phyloP scores from a whole-genome alignment of 495 filamentous ascomycete genomes.

The Aspergillus indologenus region DNA sequence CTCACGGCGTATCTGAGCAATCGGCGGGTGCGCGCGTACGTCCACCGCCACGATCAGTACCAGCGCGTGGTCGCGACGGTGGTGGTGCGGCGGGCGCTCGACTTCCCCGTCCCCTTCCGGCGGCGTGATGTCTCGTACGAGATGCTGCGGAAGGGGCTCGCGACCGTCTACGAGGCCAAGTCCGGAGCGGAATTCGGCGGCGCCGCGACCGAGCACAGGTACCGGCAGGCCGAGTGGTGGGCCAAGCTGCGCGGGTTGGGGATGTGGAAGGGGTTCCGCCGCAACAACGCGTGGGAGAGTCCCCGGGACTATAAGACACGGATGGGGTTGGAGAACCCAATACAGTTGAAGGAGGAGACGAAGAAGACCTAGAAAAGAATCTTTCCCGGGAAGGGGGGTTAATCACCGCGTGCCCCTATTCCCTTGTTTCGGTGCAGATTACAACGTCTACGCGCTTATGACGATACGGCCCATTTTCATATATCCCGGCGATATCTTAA shows the following conservation, averaged over 20 bases:
- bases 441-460: constrained; percentile 1
- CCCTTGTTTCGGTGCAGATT: constrained; percentile 6
- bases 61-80: constrained; percentile 85
- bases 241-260: constrained; percentile 69
- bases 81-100: constrained; percentile 61
- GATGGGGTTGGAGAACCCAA: constrained; percentile 38
- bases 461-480: not conserved
- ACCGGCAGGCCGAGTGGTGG: constrained; percentile 65
- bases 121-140: constrained; percentile 81
- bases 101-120: constrained; percentile 51
- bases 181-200: constrained; percentile 82
- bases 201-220: constrained; percentile 56
- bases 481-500: not conserved
- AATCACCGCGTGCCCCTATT: not conserved
- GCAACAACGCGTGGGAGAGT: constrained; percentile 56
- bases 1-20: constrained; percentile 68
- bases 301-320: constrained; percentile 83
- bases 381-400: no score
- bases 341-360: constrained; percentile 41
- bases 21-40: constrained; percentile 71
- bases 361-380: constrained; percentile 30
- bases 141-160: constrained; percentile 80
- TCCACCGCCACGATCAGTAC: constrained; percentile 87
- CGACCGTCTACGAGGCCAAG: constrained; percentile 91
- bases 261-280: constrained; percentile 67